Base-by-base conservation (phyloP, 2,329 filamentous ascomycete species). In the Rosellinia necatrix region DNA sequence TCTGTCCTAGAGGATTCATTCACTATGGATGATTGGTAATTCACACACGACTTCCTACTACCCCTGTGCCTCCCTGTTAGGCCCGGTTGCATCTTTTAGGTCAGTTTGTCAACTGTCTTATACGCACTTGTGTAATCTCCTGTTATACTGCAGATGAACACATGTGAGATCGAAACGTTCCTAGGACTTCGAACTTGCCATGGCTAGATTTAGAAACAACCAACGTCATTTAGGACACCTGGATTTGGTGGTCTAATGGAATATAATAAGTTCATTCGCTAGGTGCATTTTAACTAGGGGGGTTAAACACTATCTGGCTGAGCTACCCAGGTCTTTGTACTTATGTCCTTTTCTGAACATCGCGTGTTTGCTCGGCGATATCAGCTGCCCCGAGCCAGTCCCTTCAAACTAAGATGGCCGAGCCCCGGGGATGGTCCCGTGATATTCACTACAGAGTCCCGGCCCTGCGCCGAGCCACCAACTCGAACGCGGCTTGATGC, bases 61-160 rank as follows among this genome's bases (percentile, higher is more conserved):
- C 15, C 2, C 22, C 29, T 15, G 6, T 17, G 8, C 6, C 10
- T 9, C 15, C 8, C 4, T 13, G 22, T n/a, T 9, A 43, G 13
- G 42, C 12, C 9, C 10, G 13, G 29, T 38, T 48, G 17, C 15
- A 25, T 30, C 24, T 8, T 19, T 24, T 29, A 6, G 12, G 37
- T n/a, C 3, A 17, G 35, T 34, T 48, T 37, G 32, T 38, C n/a
- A 10, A 12, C 24, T 53, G 49, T 53, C 43, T 53, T 15, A 49
- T 44, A 21, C 5, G 37, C 34, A 35, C 22, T 19, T 10, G 42
- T 42, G n/a, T 32, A 41, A 21, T 13, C 15, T 44, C 19, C 25
- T n/a, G 53, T 56, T 34, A 27, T 56, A 56, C 53, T 15, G 25
- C 43, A 43, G 29, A 43, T 56, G 35, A 53, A 17, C 40, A 51